phyloP scores from a whole-genome alignment of 805 yeast genomes.

The Candida pseudofarinosa region DNA sequence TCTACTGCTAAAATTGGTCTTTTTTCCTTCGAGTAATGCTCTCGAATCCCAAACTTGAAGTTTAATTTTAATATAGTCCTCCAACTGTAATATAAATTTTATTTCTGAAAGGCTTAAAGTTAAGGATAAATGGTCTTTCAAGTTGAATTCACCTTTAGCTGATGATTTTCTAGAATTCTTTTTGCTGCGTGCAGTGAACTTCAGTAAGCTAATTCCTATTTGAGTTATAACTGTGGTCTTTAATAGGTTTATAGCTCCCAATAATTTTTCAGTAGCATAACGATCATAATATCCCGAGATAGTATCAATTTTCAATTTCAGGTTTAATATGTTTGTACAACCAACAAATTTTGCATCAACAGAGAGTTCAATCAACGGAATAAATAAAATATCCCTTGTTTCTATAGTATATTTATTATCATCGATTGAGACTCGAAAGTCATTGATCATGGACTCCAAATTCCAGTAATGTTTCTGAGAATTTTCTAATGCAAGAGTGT shows the following conservation, averaged over 20 bases:
- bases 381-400: slow-evolving; percentile 17
- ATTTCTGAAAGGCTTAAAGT: slow-evolving; percentile 1
- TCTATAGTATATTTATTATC: slow-evolving; percentile 18
- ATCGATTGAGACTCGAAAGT: slow-evolving; percentile 9
- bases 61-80: slow-evolving; percentile 47
- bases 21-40: slow-evolving; percentile 6
- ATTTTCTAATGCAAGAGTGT: slow-evolving; percentile 18
- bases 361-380: slow-evolving; percentile 18
- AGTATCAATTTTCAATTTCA: slow-evolving; percentile 12
- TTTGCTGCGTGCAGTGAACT: slow-evolving; percentile 19
- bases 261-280: slow-evolving; percentile 25
- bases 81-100: slow-evolving; percentile 32
- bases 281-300: slow-evolving; percentile 21
- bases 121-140: slow-evolving; percentile 5
- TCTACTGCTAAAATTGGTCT: slow-evolving; percentile 11
- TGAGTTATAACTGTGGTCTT: slow-evolving; percentile 29
- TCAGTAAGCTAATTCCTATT: slow-evolving; percentile 16
- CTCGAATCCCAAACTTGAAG: slow-evolving; percentile 36
- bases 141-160: neutral
- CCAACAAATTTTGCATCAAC: slow-evolving; percentile 6
- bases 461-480: slow-evolving; percentile 20
- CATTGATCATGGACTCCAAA: slow-evolving; percentile 9
- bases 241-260: slow-evolving; percentile 32
- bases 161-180: slow-evolving; percentile 5
- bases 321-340: slow-evolving; percentile 9